Percentiles rank a stretch among this genome's conserved stretches.
Conservation (phyloP, 768 basidiomycete genomes). For the Tricholoma terreum region DNA sequence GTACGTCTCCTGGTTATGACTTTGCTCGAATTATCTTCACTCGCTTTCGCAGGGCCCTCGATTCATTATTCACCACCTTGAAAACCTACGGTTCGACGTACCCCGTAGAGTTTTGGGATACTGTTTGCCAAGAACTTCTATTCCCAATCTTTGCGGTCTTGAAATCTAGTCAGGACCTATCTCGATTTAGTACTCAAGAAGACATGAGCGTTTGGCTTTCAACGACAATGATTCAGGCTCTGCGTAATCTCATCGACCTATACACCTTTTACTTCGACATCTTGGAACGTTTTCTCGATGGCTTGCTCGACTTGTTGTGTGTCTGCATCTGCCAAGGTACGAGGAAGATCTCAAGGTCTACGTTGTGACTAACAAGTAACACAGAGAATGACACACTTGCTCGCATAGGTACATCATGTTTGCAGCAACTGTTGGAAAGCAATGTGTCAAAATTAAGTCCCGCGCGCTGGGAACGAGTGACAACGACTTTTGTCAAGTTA, state of each 20-base stretch:
- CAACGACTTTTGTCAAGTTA: conserved; percentile 90
- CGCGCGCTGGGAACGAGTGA: conserved; percentile 86
- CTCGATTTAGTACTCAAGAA: conserved; percentile 92
- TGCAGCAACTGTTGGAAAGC: conserved; percentile 92
- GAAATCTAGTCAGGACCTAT: conserved; percentile 87
- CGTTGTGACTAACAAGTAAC: conserved; percentile 2
- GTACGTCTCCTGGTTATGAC: conserved; percentile 48
- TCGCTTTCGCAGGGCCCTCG: conserved; percentile 68
- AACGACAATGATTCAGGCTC: conserved; percentile 97
- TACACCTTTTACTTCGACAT: conserved; percentile 95
- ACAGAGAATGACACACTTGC: conserved; percentile 97
- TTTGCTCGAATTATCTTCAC: conserved; percentile 4
- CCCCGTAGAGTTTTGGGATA: conserved; percentile 95
- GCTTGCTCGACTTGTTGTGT: conserved; percentile 88
- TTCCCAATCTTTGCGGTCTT: conserved; percentile 98
- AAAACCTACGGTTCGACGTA: conserved; percentile 86
- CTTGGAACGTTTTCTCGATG: conserved; percentile 86
- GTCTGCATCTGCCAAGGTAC: conserved; percentile 98
- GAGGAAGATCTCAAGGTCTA: conserved; percentile 13
- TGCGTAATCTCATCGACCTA: conserved; percentile 91
- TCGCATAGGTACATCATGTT: conserved; percentile 94
- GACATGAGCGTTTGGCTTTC: conserved; percentile 99
- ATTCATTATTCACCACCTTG: conserved; percentile 91
- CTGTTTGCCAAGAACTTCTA: conserved; percentile 91
- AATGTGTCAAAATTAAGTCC: conserved; percentile 86